phyloP scores from a whole-genome alignment of 1,139 yeast genomes.

The Yamadazyma atmosphaerica region DNA sequence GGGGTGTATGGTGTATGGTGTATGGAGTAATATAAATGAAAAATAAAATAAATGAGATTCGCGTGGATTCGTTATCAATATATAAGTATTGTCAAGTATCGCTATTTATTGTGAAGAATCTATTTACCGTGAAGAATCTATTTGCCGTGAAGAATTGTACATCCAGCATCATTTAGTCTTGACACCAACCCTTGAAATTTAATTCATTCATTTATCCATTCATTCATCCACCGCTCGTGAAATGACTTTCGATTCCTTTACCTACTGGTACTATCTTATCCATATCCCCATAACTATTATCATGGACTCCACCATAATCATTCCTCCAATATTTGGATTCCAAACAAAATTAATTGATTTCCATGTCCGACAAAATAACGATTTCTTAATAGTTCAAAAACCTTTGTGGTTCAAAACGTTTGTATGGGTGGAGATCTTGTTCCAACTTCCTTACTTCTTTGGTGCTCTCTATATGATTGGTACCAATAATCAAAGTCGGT shows the following conservation, averaged over 20 bases:
- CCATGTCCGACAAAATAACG: constrained; percentile 67
- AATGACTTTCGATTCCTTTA: constrained; percentile 44
- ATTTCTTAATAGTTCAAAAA: constrained; percentile 55
- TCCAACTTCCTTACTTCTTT: constrained; percentile 79
- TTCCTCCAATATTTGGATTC: constrained; percentile 56
- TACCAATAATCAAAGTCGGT: constrained; percentile 28
- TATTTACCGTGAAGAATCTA: no score
- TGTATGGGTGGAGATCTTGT: constrained; percentile 66
- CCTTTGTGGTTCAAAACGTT: constrained; percentile 73
- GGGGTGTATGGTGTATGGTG: no score
- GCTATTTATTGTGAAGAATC: no score
- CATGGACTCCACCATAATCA: constrained; percentile 70
- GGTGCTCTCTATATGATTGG: constrained; percentile 21
- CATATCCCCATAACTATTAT: constrained; percentile 77
- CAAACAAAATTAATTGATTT: constrained; percentile 52
- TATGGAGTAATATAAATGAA: not conserved
- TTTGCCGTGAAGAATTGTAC: no score
- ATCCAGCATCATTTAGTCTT: no score
- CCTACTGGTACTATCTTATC: constrained; percentile 46
- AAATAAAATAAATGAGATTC: no score
- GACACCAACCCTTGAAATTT: no score
- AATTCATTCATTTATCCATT: no score
- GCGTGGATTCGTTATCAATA: no score
- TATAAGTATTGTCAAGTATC: no score
- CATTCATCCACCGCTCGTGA: no score